A percentile compares a stretch with the other conserved stretches of the same genome.
Evolutionary conservation across 2,329 filamentous ascomycete genomes (phyloP).

Genomic region (Rutstroemia sp.): DNA sequence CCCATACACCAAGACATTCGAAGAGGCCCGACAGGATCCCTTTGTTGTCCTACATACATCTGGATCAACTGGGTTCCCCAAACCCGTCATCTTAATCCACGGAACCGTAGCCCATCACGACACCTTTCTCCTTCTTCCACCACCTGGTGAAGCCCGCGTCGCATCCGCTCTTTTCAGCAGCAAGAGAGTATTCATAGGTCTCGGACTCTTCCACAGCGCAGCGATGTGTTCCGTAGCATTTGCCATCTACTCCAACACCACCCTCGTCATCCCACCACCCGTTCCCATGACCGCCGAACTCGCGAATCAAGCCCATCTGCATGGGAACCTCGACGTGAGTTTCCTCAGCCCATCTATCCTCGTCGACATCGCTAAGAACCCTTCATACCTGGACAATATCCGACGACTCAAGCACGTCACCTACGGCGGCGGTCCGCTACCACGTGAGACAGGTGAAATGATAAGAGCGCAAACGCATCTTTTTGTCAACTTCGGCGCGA

Average conservation of each 20-base stretch:
- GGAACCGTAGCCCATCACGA: not conserved
- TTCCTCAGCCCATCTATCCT: not conserved
- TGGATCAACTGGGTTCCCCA: not conserved
- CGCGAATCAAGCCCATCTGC: not conserved
- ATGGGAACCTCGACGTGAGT: not conserved
- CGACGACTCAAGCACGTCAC: not conserved
- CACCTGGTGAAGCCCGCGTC: not conserved
- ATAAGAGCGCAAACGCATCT: not conserved
- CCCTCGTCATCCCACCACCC: not conserved
- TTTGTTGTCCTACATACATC: not conserved
- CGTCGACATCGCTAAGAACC: not conserved
- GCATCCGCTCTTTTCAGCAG: not conserved
- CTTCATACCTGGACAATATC: not conserved
- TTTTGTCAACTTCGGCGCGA: not conserved
- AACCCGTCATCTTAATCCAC: not conserved
- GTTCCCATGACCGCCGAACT: not conserved
- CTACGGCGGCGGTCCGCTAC: not conserved
- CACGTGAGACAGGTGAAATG: not conserved
- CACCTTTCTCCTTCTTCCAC: not conserved
- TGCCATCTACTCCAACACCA: not conserved
- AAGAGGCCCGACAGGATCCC: not conserved
- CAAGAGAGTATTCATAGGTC: not conserved
- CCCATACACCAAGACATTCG: not conserved
- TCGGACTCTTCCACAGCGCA: not conserved
- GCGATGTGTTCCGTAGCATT: not conserved